phyloP scores from a whole-genome alignment of 306 rosid genomes.

The Arachis stenosperma region DNA sequence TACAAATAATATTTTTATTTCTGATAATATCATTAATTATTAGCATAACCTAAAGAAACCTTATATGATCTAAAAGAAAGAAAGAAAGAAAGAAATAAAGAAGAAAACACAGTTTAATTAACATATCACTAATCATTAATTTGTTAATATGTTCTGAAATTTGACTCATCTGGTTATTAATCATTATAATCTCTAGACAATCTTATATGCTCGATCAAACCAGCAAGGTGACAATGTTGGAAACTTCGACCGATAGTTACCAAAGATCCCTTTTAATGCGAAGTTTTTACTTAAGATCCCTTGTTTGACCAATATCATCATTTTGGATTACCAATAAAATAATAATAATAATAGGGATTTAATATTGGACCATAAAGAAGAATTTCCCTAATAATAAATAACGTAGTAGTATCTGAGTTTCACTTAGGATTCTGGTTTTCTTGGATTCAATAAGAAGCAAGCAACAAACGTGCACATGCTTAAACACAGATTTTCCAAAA shows the following conservation, averaged over 20 bases:
- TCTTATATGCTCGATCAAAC: conserved; percentile 23
- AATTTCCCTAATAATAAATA: not conserved
- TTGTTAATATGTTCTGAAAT: not conserved
- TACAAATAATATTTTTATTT: no score
- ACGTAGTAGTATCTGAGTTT: not conserved
- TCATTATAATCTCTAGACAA: conserved; percentile 25
- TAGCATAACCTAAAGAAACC: no score
- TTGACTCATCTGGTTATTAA: conserved; percentile 32
- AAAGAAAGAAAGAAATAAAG: no score
- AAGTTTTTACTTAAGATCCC: conserved; percentile 42
- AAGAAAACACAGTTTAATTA: no score
- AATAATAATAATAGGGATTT: conserved; percentile 34
- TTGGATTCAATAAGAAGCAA: conserved; percentile 64
- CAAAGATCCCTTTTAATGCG: conserved; percentile 26
- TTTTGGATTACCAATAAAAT: conserved; percentile 48
- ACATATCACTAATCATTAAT: no score
- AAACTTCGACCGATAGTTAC: conserved; percentile 33
- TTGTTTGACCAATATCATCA: conserved; percentile 52
- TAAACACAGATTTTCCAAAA: conserved; percentile 51
- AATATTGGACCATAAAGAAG: conserved; percentile 28
- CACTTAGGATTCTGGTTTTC: conserved; percentile 75
- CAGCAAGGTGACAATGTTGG: conserved; percentile 12
- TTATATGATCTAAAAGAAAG: no score
- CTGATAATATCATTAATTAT: no score
- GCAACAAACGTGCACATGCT: conserved; percentile 51